Base-by-base conservation (phyloP, 352 stramenopile genomes). In the Phytophthora crassamura region DNA sequence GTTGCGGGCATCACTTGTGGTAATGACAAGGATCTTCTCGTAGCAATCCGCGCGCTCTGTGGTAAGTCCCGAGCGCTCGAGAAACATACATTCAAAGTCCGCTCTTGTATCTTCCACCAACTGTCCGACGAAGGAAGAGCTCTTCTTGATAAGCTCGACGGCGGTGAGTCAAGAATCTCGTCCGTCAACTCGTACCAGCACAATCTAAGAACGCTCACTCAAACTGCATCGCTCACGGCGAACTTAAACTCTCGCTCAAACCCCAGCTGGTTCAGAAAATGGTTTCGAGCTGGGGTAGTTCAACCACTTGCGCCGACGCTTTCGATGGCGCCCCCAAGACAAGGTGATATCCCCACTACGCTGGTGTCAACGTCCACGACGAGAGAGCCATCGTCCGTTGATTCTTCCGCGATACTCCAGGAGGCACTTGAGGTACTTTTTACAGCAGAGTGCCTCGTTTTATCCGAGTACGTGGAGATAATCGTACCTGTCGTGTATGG, bases 391-490 rank as follows among this genome's bases (percentile, higher is more conserved):
- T 28, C 25, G 4, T 28, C 4, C 25, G 25, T 4, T 28, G 5
- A 28, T 28, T 6, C 25, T 28, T 28, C 25, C 25, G 25, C 2
- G 25, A 16, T 73, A 8, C 22, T 73, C 3, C 18, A 74, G 14
- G 65, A 74, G 9, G 25, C 56, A 0, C 39, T 78, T 2, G 41
- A 63, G 40, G 54, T 71, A 1, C 22, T 78, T 1, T 84, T 78
- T 30, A 74, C 72, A 15, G 65, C 63, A 16, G 76, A 84, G 36
- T 80, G 71, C 34, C 49, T 77, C 5, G 54, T 71, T 8, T 52
- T 84, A 1, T 57, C 77, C 15, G 76, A 82, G 67, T 84, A 84
- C 42, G 58, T 73, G 34, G 70, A 84, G 50, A 55, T 66, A 7
- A 50, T 82, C 25, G 65, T 84, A 32, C 67, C 73, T 0, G 9